Conservation (phyloP, 768 basidiomycete genomes). For the Chalciporus piperatus region DNA sequence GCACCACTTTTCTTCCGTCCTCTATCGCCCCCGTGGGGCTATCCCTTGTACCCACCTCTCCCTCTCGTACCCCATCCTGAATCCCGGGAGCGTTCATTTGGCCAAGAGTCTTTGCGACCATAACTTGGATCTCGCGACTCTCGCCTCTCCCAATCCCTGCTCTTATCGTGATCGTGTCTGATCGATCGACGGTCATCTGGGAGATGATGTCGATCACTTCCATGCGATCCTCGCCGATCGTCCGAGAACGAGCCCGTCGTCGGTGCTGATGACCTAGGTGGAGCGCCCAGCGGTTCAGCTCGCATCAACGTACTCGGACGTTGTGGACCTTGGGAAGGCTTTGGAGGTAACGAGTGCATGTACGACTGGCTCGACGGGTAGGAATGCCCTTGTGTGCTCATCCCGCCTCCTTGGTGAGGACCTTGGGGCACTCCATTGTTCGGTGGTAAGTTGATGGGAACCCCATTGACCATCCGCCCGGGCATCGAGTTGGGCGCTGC, state of each 20-base stretch:
- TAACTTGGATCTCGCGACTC: slow-evolving; percentile 5
- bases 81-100: background rate
- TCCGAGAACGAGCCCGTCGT: slow-evolving; percentile 14
- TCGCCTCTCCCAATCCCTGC: slow-evolving; percentile 8
- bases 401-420: background rate
- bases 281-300: slow-evolving; percentile 16
- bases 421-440: slow-evolving; percentile 1
- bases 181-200: slow-evolving; percentile 18
- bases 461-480: background rate
- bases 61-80: background rate
- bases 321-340: slow-evolving; percentile 19
- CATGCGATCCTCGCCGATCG: slow-evolving; percentile 19
- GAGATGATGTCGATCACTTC: slow-evolving; percentile 11
- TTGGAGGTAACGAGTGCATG: background rate
- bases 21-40: background rate
- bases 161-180: slow-evolving; percentile 8
- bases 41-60: background rate
- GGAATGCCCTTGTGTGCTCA: background rate
- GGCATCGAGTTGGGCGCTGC: background rate
- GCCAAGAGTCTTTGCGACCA: slow-evolving; percentile 4
- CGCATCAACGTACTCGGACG: slow-evolving; percentile 18
- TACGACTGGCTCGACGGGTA: slow-evolving; percentile 3
- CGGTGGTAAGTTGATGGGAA: background rate
- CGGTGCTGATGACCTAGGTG: slow-evolving; percentile 19
- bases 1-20: background rate